Evolutionary conservation across 2,329 filamentous ascomycete genomes (phyloP).

Genomic region (Fusarium albosuccineum): DNA sequence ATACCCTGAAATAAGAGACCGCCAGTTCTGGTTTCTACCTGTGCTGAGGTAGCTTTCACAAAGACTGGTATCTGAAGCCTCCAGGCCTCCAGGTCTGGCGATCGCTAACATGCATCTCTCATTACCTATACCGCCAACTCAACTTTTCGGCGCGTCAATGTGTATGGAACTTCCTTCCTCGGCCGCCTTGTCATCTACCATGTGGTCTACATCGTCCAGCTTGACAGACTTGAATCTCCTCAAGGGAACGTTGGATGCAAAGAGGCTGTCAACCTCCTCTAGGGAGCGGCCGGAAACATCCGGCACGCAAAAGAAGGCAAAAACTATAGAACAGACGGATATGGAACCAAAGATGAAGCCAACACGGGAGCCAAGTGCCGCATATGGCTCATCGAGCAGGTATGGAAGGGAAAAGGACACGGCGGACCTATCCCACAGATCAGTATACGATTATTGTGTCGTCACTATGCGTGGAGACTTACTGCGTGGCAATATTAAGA

Average conservation of each 20-base stretch:
- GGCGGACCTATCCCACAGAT: slow-evolving; percentile 41
- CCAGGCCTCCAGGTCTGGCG: no score
- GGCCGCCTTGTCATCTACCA: no score
- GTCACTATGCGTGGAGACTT: no score
- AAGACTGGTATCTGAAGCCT: no score
- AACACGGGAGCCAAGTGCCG: slow-evolving; percentile 50
- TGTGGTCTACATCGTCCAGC: neutral
- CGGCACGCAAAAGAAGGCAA: slow-evolving; percentile 18
- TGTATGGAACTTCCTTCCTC: no score
- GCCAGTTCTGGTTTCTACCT: no score
- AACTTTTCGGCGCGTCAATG: no score
- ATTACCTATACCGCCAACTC: no score
- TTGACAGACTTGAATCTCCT: neutral
- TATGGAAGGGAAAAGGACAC: slow-evolving; percentile 54
- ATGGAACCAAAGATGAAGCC: slow-evolving; percentile 50
- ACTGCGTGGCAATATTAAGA: no score
- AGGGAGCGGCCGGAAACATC: neutral
- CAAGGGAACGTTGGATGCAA: neutral
- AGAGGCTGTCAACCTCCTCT: neutral
- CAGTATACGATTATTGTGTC: slow-evolving; percentile 3
- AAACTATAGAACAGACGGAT: neutral
- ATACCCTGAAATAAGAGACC: no score
- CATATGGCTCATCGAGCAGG: slow-evolving; percentile 52
- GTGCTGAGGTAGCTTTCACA: no score
- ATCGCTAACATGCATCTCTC: no score